Evolutionary conservation across 2,329 filamentous ascomycete species (phyloP).

Genomic region (Salinomyces thailandicus): DNA sequence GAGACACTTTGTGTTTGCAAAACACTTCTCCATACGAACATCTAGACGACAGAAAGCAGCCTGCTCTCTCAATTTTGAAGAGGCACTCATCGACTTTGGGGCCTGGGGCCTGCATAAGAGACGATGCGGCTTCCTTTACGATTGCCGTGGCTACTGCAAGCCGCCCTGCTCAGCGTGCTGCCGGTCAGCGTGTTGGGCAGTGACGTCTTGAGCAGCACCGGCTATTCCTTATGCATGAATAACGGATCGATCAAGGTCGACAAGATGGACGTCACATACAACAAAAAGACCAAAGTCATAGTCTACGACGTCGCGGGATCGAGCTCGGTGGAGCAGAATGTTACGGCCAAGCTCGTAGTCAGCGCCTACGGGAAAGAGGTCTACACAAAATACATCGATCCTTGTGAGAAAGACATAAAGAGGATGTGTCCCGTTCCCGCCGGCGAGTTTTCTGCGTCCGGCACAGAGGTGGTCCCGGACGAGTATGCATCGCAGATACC

Average conservation of each 20-base stretch:
- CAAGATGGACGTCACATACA: conserved; percentile 66
- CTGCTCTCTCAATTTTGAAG: too few relatives aligned
- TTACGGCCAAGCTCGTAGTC: conserved; percentile 64
- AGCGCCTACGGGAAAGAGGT: conserved; percentile 75
- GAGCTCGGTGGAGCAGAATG: conserved; percentile 64
- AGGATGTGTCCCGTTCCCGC: conserved; percentile 77
- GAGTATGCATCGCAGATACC: conserved; percentile 68
- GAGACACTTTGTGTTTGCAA: too few relatives aligned
- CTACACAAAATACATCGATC: conserved; percentile 72
- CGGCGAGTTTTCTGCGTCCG: conserved; percentile 62
- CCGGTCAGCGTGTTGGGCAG: conserved; percentile 47
- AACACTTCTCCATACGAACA: too few relatives aligned
- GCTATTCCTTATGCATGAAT: conserved; percentile 63
- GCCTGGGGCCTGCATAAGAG: too few relatives aligned
- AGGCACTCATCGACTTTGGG: too few relatives aligned
- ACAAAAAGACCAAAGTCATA: conserved; percentile 61
- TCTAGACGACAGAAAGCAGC: too few relatives aligned
- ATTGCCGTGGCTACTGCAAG: conserved; percentile 15
- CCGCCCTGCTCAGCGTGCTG: conserved; percentile 25
- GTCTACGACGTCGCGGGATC: conserved; percentile 73
- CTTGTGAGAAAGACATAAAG: conserved; percentile 59
- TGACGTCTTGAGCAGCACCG: conserved; percentile 67
- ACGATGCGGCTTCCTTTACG: conserved; percentile 21
- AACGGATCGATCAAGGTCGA: conserved; percentile 56
- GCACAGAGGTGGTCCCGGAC: conserved; percentile 59